phyloP scores from a whole-genome alignment of 768 basidiomycete species.

The Filobasidium floriforme region DNA sequence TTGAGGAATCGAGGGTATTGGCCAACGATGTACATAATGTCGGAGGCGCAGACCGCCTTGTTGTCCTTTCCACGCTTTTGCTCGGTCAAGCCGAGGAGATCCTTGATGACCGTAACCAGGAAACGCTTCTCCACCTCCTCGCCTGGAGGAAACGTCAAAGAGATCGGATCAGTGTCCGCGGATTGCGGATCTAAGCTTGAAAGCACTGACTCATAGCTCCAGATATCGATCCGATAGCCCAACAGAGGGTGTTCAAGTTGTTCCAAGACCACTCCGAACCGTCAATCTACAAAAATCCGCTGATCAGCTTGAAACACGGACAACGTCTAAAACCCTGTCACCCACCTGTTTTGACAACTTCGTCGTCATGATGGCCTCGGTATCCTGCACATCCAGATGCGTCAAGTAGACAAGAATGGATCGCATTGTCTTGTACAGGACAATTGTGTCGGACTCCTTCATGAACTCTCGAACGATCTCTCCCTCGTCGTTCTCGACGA shows the following conservation, averaged over 20 bases:
- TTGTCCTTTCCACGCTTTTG: constrained; percentile 99
- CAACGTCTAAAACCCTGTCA: not conserved
- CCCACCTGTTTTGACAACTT: constrained; percentile 85
- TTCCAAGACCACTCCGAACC: constrained; percentile 99
- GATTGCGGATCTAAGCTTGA: not conserved
- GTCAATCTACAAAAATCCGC: constrained; percentile 52
- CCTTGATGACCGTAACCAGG: constrained; percentile 97
- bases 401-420: constrained; percentile 96
- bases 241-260: constrained; percentile 95
- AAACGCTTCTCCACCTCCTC: constrained; percentile 99
- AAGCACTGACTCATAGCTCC: constrained; percentile 84
- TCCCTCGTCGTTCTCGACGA: constrained; percentile 98
- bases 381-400: constrained; percentile 90
- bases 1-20: constrained; percentile 99
- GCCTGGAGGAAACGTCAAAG: constrained; percentile 50
- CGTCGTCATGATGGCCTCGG: constrained; percentile 94
- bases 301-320: not conserved
- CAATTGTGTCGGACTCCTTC: constrained; percentile 96
- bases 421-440: constrained; percentile 97
- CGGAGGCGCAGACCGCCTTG: constrained; percentile 79
- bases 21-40: constrained; percentile 82
- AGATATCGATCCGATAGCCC: constrained; percentile 99
- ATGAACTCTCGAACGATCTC: constrained; percentile 99
- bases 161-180: not conserved
- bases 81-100: constrained; percentile 91